Percentiles rank a stretch among this genome's conserved stretches.
These are phyloP conservation scores for Blastobotrys robertii DNA, from an alignment of 805 yeast genomes.

Conservation along the genomic window DNA sequence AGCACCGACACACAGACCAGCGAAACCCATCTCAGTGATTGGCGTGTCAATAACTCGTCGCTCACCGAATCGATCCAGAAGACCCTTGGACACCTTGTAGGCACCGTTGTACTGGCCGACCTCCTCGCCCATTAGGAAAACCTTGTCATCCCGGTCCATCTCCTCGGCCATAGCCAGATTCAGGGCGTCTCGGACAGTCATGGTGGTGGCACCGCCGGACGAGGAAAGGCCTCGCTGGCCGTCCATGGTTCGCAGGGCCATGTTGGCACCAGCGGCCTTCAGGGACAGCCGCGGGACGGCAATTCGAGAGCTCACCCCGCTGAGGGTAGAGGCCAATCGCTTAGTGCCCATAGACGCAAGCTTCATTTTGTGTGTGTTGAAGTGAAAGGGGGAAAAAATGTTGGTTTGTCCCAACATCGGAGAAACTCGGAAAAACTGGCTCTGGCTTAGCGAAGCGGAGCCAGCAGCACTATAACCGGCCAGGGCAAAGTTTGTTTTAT, in stretches of 20 bases:
- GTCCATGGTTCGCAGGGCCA: slow-evolving; percentile 24
- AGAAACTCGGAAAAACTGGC: too few species aligned
- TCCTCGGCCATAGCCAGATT: slow-evolving; percentile 95
- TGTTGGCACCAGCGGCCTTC: slow-evolving; percentile 19
- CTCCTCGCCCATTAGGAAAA: slow-evolving; percentile 96
- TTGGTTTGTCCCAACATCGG: too few species aligned
- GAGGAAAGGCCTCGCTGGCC: slow-evolving; percentile 19
- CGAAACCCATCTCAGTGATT: slow-evolving; percentile 98
- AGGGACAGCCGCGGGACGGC: slow-evolving; percentile 7
- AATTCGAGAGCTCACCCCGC: slow-evolving; percentile 8
- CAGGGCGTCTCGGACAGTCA: slow-evolving; percentile 96
- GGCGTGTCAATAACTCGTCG: slow-evolving; percentile 93
- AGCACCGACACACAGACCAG: slow-evolving; percentile 91
- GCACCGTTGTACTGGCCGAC: slow-evolving; percentile 99
- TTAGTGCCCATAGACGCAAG: slow-evolving; percentile 8
- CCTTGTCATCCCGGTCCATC: slow-evolving; percentile 89
- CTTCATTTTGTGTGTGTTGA: slow-evolving; percentile 4
- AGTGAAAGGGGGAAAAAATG: neutral
- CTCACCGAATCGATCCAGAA: slow-evolving; percentile 91
- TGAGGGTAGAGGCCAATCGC: slow-evolving; percentile 10
- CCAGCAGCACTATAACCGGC: too few species aligned
- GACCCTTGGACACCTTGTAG: slow-evolving; percentile 91
- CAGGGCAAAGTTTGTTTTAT: too few species aligned
- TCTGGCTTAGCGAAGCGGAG: too few species aligned
- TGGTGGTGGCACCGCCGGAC: slow-evolving; percentile 27